Base-by-base conservation (phyloP, 2,329 filamentous ascomycete species). In the Stagonosporopsis vannaccii region DNA sequence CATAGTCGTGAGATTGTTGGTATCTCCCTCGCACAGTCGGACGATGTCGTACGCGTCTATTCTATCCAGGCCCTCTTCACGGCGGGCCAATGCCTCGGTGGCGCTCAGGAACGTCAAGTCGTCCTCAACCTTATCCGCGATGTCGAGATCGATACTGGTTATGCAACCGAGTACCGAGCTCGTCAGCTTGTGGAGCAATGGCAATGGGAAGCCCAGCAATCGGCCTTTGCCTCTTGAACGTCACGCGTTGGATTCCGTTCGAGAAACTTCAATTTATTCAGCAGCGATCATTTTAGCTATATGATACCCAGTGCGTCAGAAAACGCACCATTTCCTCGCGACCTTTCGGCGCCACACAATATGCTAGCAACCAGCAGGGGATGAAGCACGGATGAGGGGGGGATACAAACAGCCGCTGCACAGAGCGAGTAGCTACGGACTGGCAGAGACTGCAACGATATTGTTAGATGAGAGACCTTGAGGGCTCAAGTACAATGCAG, bases 111-210 rank as follows among this genome's bases (percentile, higher is more conserved):
- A 71, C 82, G 85, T 15, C 74, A 80, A 32, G 78, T 83, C 1
- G 80, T 88, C 9, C 63, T 89, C 33, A 77, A 80, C 12, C 68
- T 89, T 33, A 72, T 90, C 19, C 76, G 80, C 23, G 84, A 81
- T 11, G 82, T 89, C 25, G 86, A 89, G 70, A 75, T 73, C n/a
- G 87, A 89, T 63, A 79, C 85, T 36, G 86, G 86, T 2, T 88
- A 85, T 81, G 84, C 85, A 2, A 88, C 86, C 43, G 80, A 85
- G 63, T 87, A 88, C 70, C 80, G 86, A 33, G 81, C 85, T 23
- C 75, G 81, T 58, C 81, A 85, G 60, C 70, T 88, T 59, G 58
- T 80, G 23, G 77, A 79, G 59, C 77, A 82, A 56, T 84, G 80
- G 79, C 72, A 74, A 44, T 73, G 66, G 60, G 67, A 74, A 53